Conservation (phyloP, 2,329 filamentous ascomycete genomes). For the Penicillium griseofulvum region DNA sequence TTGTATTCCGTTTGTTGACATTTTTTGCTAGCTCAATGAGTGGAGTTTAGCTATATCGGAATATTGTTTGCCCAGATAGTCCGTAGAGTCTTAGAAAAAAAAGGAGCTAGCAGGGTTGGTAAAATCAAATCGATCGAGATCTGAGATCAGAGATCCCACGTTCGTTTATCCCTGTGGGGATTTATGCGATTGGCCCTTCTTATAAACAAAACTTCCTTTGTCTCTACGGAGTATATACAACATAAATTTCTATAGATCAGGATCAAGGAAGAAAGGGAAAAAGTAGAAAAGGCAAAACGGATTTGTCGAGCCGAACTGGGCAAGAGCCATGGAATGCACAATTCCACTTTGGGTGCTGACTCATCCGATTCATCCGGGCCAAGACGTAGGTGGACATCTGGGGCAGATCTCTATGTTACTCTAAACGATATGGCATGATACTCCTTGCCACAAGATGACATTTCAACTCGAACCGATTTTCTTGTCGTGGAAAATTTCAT, state of each 20-base stretch:
- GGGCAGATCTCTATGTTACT: background rate
- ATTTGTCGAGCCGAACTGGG: background rate
- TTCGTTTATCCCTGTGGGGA: constrained; percentile 16
- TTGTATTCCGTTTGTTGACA: background rate
- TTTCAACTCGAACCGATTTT: background rate
- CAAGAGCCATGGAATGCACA: background rate
- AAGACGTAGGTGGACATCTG: background rate
- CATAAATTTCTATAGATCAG: background rate
- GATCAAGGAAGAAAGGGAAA: background rate
- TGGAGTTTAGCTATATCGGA: background rate
- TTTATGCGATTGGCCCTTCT: background rate
- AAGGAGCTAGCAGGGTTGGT: constrained; percentile 17
- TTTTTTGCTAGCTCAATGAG: background rate
- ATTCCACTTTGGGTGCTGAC: background rate
- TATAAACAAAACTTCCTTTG: background rate
- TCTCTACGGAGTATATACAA: background rate
- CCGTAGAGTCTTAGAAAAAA: constrained; percentile 1
- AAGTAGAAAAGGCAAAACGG: background rate
- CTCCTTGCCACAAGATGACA: background rate
- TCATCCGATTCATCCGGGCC: background rate
- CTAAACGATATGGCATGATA: background rate
- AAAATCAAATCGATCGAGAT: constrained; percentile 13
- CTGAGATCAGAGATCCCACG: constrained; percentile 10
- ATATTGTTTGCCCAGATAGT: background rate
- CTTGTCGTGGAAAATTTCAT: background rate